These are phyloP conservation scores for Oemleria cerasiformis DNA, from an alignment of 306 rosid genomes.

Conservation along the genomic window DNA sequence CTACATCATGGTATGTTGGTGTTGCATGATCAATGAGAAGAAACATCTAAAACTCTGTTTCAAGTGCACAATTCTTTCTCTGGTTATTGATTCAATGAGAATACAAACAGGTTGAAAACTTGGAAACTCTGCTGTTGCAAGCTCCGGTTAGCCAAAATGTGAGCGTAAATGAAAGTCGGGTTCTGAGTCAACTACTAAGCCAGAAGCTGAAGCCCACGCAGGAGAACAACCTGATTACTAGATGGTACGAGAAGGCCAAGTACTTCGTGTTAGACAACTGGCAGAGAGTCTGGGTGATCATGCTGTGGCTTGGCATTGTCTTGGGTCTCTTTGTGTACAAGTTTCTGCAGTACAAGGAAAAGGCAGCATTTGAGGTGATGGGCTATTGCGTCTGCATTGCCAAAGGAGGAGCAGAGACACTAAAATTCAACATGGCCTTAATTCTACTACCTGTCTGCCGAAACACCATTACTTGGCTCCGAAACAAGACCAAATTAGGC, in stretches of 20 bases:
- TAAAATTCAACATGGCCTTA: slow-evolving; percentile 61
- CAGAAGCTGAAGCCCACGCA: slow-evolving; percentile 52
- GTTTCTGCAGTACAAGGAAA: slow-evolving; percentile 43
- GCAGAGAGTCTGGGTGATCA: slow-evolving; percentile 53
- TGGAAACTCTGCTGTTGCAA: slow-evolving; percentile 51
- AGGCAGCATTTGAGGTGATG: slow-evolving; percentile 41
- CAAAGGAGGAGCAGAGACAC: slow-evolving; percentile 64
- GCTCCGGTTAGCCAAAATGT: slow-evolving; percentile 49
- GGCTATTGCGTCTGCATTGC: slow-evolving; percentile 59
- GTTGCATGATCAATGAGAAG: neutral
- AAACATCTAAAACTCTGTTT: too few relatives aligned
- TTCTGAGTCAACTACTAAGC: slow-evolving; percentile 49
- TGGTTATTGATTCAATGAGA: neutral
- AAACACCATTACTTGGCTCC: slow-evolving; percentile 66
- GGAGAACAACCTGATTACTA: slow-evolving; percentile 35
- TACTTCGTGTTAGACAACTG: slow-evolving; percentile 52
- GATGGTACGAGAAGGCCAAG: slow-evolving; percentile 26
- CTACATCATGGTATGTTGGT: slow-evolving; percentile 42
- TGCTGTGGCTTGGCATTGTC: slow-evolving; percentile 42
- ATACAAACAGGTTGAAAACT: slow-evolving; percentile 30
- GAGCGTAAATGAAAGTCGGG: slow-evolving; percentile 44
- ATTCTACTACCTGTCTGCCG: slow-evolving; percentile 59
- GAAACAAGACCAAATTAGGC: slow-evolving; percentile 55
- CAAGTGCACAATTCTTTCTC: neutral
- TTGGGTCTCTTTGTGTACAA: slow-evolving; percentile 45